Base-by-base conservation (phyloP, 441 rosid genomes). In the Capsella rubella region DNA sequence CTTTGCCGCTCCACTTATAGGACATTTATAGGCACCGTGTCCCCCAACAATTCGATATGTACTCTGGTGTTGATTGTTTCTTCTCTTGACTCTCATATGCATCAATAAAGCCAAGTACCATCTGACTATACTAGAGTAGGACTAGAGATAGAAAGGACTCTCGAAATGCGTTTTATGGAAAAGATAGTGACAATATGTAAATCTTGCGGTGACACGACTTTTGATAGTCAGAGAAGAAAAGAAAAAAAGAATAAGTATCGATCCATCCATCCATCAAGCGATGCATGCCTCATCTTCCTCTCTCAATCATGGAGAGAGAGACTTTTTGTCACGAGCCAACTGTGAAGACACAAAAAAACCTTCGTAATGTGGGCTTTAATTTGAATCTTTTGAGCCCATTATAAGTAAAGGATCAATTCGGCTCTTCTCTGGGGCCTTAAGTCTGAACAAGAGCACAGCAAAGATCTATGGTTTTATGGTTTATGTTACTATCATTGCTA, bases 121-220 rank as follows among this genome's bases (percentile, higher is more conserved):
- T 45, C 34, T 69, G 49, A 25, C 57, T 42, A 60, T 21, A 1
- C 25, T 21, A 21, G 25, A 21, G 4, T 34, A 34, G 37, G 37
- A 61, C 15, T 3, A 66, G n/a, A 65, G 39, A 47, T 35, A 34
- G 28, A 6, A 15, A 50, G 32, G 14, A 51, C 15, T 34, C 25
- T 61, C 51, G 8, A 71, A 50, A 31, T 49, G 61, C 15, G 45
- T 52, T 71, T 18, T 16, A 31, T 40, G 27, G 27, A 29, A 47
- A 39, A 61, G 2, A 8, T 16, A 29, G 16, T 1, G 40, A 31
- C 46, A 45, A 61, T 31, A 28, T 31, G 25, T 43, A 61, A 8
- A 15, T 61, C 61, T 29, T 71, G n/a, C 8, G 34, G 62, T 52
- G 63, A 63, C 55, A 31, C 76, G 43, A 27, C 51, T 55, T 71